Conservation (phyloP, 148 eudicot species). For the Pouteria glomerata region DNA sequence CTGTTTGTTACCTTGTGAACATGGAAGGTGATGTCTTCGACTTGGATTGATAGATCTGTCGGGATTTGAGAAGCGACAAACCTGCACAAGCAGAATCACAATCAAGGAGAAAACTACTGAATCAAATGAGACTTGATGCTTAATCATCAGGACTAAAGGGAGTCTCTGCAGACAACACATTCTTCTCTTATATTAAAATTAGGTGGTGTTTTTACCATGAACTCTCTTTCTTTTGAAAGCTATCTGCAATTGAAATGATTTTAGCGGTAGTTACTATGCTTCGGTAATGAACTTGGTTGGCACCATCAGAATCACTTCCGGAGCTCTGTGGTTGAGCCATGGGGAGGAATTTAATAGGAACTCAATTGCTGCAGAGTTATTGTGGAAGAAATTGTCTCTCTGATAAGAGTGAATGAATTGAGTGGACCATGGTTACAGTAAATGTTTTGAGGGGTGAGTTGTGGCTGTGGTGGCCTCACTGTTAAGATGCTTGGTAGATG, state of each 20-base stretch:
- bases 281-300: conserved; percentile 13
- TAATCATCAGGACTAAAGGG: too few species aligned
- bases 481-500: conserved; percentile 21
- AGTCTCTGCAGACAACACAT: too few species aligned
- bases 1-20: conserved; percentile 55
- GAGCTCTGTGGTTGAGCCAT: conserved; percentile 18
- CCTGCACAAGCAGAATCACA: conserved; percentile 29
- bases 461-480: too few species aligned
- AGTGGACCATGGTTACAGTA: conserved; percentile 17
- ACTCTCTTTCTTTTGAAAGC: conserved; percentile 42
- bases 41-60: conserved; percentile 54
- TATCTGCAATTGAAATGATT: conserved; percentile 18
- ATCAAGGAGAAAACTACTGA: neutral
- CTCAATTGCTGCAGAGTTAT: neutral
- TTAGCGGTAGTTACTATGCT: conserved; percentile 28
- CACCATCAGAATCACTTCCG: conserved; percentile 19
- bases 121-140: neutral
- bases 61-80: conserved; percentile 50
- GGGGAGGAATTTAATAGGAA: conserved; percentile 14
- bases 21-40: conserved; percentile 51
- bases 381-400: neutral
- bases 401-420: neutral
- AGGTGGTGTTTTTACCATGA: conserved; percentile 48
- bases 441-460: conserved; percentile 13
- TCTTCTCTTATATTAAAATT: too few species aligned